Conservation (phyloP, 306 rosid genomes). For the Canavalia gladiata region DNA sequence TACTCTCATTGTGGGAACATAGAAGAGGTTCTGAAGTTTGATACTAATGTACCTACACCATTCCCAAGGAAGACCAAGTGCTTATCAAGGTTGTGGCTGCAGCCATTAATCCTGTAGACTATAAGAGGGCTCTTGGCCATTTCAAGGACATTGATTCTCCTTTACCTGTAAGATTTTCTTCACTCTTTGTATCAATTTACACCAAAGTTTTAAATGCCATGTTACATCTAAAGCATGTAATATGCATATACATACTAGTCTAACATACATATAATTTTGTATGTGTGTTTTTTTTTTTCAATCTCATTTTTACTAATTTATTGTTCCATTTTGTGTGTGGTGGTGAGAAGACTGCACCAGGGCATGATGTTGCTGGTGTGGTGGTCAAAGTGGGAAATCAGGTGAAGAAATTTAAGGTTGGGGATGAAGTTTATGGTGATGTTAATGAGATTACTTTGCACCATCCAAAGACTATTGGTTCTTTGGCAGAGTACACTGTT, state of each 20-base stretch:
- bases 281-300: no score
- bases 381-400: constrained; percentile 67
- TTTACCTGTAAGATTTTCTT: constrained; percentile 52
- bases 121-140: constrained; percentile 59
- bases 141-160: constrained; percentile 50
- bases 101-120: constrained; percentile 72
- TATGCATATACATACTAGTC: neutral
- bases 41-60: constrained; percentile 53
- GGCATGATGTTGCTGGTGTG: constrained; percentile 74
- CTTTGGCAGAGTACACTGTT: constrained; percentile 71
- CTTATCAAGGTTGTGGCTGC: constrained; percentile 69
- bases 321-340: neutral
- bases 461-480: constrained; percentile 53
- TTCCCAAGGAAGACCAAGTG: constrained; percentile 56
- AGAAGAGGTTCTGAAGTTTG: constrained; percentile 62
- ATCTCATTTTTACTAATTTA: neutral
- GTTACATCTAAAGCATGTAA: neutral
- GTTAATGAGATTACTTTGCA: constrained; percentile 51
- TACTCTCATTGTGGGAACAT: constrained; percentile 62
- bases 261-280: no score
- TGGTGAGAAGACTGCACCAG: constrained; percentile 55
- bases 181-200: neutral
- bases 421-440: constrained; percentile 76
- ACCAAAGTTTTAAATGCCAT: neutral
- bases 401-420: constrained; percentile 68